Evolutionary conservation across 805 yeast genomes (phyloP).

Genomic region (Yamadazyma takamatsuzukensis): DNA sequence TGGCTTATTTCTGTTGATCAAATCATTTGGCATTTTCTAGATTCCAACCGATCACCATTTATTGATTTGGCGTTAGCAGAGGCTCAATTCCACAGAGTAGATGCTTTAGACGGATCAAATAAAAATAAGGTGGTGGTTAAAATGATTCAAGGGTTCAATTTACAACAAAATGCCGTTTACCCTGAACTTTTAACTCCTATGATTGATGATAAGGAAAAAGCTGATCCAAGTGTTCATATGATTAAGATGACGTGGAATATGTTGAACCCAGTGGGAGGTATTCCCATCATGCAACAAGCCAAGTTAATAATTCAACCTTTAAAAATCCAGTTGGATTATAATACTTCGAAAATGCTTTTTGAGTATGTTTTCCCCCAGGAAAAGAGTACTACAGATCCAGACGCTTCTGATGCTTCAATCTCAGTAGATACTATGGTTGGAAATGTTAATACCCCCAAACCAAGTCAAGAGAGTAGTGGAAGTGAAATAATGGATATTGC

Average conservation of each 20-base stretch:
- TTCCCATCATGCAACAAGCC: conserved; percentile 68
- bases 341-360: conserved; percentile 58
- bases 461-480: not conserved
- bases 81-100: conserved; percentile 58
- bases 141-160: conserved; percentile 66
- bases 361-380: conserved; percentile 68
- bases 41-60: conserved; percentile 57
- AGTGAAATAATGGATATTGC: conserved; percentile 4
- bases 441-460: not conserved
- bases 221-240: conserved; percentile 18
- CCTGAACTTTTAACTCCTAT: conserved; percentile 67
- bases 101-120: conserved; percentile 64
- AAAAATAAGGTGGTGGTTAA: conserved; percentile 55
- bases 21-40: conserved; percentile 66
- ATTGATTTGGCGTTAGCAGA: conserved; percentile 65
- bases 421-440: not conserved
- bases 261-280: conserved; percentile 87
- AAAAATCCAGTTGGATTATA: conserved; percentile 68
- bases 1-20: conserved; percentile 52
- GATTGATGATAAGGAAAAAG: conserved; percentile 11
- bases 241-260: conserved; percentile 60
- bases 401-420: not conserved
- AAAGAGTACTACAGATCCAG: conserved; percentile 8
- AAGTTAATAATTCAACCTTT: conserved; percentile 62
- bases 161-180: conserved; percentile 52